Base-by-base conservation (phyloP, 306 rosid genomes). In the Gynostemma pentaphyllum region DNA sequence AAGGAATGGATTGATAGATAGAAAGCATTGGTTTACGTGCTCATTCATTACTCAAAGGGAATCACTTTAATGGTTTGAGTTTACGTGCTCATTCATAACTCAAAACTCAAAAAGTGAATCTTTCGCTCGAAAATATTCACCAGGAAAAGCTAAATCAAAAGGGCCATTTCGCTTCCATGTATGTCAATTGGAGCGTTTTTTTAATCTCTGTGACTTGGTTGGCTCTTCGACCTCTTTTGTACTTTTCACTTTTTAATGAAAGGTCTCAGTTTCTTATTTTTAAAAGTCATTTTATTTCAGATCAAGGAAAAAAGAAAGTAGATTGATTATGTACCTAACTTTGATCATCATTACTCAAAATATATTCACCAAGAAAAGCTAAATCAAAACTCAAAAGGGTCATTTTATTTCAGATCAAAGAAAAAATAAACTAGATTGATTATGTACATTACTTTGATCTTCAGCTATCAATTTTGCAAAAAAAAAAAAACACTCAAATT, bases 261-360 rank as follows among this genome's bases (percentile, higher is more conserved):
- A n/a, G n/a, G n/a, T n/a, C n/a, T n/a, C n/a, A n/a, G n/a, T n/a
- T n/a, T n/a, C n/a, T n/a, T n/a, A n/a, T n/a, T n/a, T n/a, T n/a
- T n/a, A n/a, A n/a, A n/a, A n/a, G n/a, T n/a, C n/a, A n/a, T 36
- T 34, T 60, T 60, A 37, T 60, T 60, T 37, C 64, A 57, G 45
- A 57, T n/a, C 32, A 21, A 39, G 13, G 21, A 13, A 39, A 60
- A 36, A 57, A 37, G 21, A 60, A 39, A 60, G 65, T 41, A 60
- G 65, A 37, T n/a, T n/a, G n/a, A n/a, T 0, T 60, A 22, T 61
- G 49, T 41, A 61, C 66, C 39, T 41, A 23, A 46, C 23, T 41
- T 41, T 41, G 2, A 8, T 61, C 66, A 23, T 40, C 6, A 11
- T n/a, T n/a, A n/a, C n/a, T n/a, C n/a, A n/a, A n/a, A n/a, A n/a